phyloP scores from a whole-genome alignment of 257 asterid species.

The Cruciata laevipes region DNA sequence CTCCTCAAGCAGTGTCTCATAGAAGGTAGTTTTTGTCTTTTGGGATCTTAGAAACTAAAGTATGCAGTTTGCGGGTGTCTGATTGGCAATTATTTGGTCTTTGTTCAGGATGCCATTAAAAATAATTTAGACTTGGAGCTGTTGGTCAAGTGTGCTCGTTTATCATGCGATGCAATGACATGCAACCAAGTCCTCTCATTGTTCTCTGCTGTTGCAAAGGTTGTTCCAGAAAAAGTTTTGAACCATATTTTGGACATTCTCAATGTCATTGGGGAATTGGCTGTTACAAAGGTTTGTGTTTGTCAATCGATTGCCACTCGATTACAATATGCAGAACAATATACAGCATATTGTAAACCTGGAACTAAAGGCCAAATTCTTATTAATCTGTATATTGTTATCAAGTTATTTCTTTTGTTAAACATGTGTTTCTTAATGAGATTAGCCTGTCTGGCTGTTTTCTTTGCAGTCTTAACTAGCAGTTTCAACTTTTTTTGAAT shows the following conservation, averaged over 20 bases:
- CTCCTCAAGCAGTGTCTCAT: constrained; percentile 35
- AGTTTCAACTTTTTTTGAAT: too few species aligned
- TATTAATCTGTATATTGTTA: too few species aligned
- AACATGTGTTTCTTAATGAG: too few species aligned
- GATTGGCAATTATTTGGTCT: constrained; percentile 14
- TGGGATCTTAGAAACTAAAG: constrained; percentile 9
- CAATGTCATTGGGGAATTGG: constrained; percentile 59
- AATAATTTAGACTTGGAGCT: constrained; percentile 49
- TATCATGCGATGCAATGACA: constrained; percentile 49
- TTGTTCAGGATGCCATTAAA: constrained; percentile 41
- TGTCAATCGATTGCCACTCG: too few species aligned
- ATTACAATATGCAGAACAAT: too few species aligned
- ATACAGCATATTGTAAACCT: too few species aligned
- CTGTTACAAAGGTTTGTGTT: constrained; percentile 61
- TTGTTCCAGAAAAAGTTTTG: constrained; percentile 66
- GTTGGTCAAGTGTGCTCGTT: constrained; percentile 65
- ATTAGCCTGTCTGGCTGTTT: too few species aligned
- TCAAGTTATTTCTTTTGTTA: too few species aligned
- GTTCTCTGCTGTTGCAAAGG: constrained; percentile 61
- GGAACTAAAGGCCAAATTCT: too few species aligned
- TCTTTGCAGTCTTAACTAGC: too few species aligned
- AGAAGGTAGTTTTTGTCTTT: constrained; percentile 36
- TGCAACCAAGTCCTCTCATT: constrained; percentile 75
- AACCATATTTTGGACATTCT: constrained; percentile 66
- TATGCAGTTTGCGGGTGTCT: constrained; percentile 21